A percentile compares a stretch with the other conserved stretches of the same genome.
Conservation (phyloP, 305 asterid species). For the Euphrasia arctica region DNA sequence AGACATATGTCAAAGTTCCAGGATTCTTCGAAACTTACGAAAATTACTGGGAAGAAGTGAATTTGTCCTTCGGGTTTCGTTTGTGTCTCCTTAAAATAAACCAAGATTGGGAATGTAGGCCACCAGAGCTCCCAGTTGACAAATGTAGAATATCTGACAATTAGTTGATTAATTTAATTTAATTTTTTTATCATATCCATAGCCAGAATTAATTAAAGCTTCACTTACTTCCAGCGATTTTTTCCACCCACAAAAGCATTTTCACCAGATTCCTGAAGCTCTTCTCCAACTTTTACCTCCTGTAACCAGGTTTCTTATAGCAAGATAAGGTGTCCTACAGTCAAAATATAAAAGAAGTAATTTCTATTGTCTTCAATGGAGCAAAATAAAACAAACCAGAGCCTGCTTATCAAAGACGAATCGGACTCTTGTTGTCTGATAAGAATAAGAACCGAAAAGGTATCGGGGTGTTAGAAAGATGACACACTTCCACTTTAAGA, state of each 20-base stretch:
- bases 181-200: background rate
- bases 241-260: conserved; percentile 93
- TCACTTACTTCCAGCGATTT: conserved; percentile 91
- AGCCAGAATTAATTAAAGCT: conserved; percentile 12
- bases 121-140: conserved; percentile 99
- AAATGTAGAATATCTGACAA: conserved; percentile 71
- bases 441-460: conserved; percentile 23
- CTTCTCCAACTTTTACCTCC: conserved; percentile 87
- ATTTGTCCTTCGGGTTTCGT: conserved; percentile 92
- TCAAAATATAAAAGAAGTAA: background rate
- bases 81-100: conserved; percentile 87
- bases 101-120: conserved; percentile 89
- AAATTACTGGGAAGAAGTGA: conserved; percentile 76
- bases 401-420: conserved; percentile 80
- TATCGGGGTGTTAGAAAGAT: conserved; percentile 12
- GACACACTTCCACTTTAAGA: conserved; percentile 8
- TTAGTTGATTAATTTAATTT: background rate
- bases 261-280: conserved; percentile 84
- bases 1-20: conserved; percentile 23
- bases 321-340: background rate
- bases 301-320: conserved; percentile 29
- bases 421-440: conserved; percentile 88
- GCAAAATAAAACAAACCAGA: conserved; percentile 53
- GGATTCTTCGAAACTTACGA: conserved; percentile 45
- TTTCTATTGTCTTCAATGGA: background rate